Evolutionary conservation across 257 asterid species (phyloP), one percentile per base, ranked within the genome.

Genomic region (Mitragyna speciosa): DNA sequence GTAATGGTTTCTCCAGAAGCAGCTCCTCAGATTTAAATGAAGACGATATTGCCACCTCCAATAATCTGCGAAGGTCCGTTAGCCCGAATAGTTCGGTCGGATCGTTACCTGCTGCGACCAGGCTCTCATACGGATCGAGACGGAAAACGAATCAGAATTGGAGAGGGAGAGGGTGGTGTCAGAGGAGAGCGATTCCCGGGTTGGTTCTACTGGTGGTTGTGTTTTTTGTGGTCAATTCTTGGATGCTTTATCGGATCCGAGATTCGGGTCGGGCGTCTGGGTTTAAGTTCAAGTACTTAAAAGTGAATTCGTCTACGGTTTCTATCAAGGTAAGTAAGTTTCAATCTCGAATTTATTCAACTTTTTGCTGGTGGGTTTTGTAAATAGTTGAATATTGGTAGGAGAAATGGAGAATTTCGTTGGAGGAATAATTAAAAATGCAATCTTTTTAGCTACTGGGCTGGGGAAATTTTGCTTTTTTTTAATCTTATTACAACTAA

Each of bases 161-260:
- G 75, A 92, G 85, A 86, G 85, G 89, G 70, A 89, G 65, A 68
- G 49, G 82, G 24, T 89, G 94, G 91, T 84, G 84, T 73, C 87
- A 79, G 90, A 85, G 79, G 39, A 84, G 73, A 73, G 68, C 73
- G 77, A 26, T 80, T 52, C 24, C 88, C 49, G 90, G 89, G 47
- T 76, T 92, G 91, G 84, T 75, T 54, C 5, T 83, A 54, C 74
- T 92, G 78, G 31, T 94, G 54, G 89, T 83, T 0, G 51, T 81
- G 11, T 88, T 94, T 80, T 83, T 96, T 73, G 24, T 79, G 20
- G 76, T 87, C 82, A 90, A 96, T 80, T 88, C 94, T 92, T 96
- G 95, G 97, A 92, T 94, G 92, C 84, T 96, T 81, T 88, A 83
- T 36, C 89, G 96, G 92, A 91, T 94, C 87, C 95, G 88, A 45